Evolutionary conservation across 805 yeast genomes (phyloP).

Genomic region (Metschnikowia santaceciliae): DNA sequence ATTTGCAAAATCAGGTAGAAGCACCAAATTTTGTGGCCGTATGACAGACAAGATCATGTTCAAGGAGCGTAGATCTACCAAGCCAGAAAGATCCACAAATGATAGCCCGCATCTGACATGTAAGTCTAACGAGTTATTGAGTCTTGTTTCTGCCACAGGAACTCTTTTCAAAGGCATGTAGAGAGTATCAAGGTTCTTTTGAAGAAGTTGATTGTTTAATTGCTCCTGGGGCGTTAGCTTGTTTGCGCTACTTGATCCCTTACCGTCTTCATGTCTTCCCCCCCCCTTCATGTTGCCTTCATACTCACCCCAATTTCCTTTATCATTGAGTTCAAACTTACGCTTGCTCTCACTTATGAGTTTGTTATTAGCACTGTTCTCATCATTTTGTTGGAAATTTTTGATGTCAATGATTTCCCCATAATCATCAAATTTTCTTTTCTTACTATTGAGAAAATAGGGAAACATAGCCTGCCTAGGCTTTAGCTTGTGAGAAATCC

Average conservation of each 20-base stretch:
- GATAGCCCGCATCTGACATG: conserved; percentile 66
- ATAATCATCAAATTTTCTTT: conserved; percentile 75
- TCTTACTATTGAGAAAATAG: conserved; percentile 43
- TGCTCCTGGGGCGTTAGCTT: conserved; percentile 42
- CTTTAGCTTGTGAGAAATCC: conserved; percentile 41
- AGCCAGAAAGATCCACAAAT: conserved; percentile 76
- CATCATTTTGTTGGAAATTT: conserved; percentile 52
- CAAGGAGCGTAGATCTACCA: conserved; percentile 79
- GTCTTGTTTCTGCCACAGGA: conserved; percentile 16
- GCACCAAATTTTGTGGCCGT: conserved; percentile 69
- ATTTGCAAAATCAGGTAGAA: conserved; percentile 45
- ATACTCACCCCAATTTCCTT: conserved; percentile 25
- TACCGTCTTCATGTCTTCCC: conserved; percentile 18
- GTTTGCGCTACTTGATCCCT: conserved; percentile 17
- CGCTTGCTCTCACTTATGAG: conserved; percentile 36
- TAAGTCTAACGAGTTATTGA: conserved; percentile 22
- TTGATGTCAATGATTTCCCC: conserved; percentile 72
- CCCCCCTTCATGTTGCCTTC: conserved; percentile 12
- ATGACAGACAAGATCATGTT: conserved; percentile 71
- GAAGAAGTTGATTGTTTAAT: conserved; percentile 38
- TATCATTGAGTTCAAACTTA: conserved; percentile 31
- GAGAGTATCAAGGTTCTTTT: conserved; percentile 45
- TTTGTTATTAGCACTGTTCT: conserved; percentile 41
- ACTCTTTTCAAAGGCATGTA: conserved; percentile 49
- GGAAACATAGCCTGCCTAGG: conserved; percentile 74